Percentiles rank a stretch among this genome's conserved stretches.
Conservation (phyloP, 2,329 filamentous ascomycete species). For the Penicillium brevicompactum region DNA sequence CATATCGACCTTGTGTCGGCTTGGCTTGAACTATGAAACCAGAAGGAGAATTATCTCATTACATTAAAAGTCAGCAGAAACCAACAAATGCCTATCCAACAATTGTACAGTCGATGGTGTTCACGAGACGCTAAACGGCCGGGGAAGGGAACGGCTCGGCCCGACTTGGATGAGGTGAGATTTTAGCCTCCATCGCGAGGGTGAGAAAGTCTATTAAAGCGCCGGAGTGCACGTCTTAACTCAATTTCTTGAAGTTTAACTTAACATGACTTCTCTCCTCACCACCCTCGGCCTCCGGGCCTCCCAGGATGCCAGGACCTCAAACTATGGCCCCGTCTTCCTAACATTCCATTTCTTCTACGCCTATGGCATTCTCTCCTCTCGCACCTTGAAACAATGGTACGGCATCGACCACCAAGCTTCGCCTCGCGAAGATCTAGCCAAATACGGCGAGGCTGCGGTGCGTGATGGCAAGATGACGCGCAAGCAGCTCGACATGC, state of each 20-base stretch:
- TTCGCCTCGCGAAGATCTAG: slow-evolving; percentile 41
- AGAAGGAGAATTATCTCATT: too few relatives aligned
- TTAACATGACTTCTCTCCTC: slow-evolving; percentile 34
- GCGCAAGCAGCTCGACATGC: slow-evolving; percentile 35
- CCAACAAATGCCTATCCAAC: too few relatives aligned
- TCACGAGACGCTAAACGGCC: too few relatives aligned
- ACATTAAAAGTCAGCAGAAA: too few relatives aligned
- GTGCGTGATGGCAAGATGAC: slow-evolving; percentile 41
- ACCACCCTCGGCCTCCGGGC: slow-evolving; percentile 28
- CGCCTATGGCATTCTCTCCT: slow-evolving; percentile 17
- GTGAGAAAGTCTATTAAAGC: neutral
- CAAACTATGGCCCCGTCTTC: slow-evolving; percentile 35
- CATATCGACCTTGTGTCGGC: neutral
- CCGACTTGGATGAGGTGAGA: neutral
- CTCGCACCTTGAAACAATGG: too few relatives aligned
- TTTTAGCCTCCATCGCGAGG: neutral
- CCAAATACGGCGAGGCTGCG: slow-evolving; percentile 38
- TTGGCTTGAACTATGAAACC: too few relatives aligned
- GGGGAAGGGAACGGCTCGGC: neutral
- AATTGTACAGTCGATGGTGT: too few relatives aligned
- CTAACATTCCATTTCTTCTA: slow-evolving; percentile 13
- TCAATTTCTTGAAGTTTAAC: neutral
- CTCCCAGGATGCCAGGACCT: slow-evolving; percentile 11
- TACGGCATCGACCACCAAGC: slow-evolving; percentile 42
- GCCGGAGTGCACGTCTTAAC: neutral